These are phyloP conservation scores for Cutaneotrichosporon spelunceum DNA, from an alignment of 1,284 basidiomycete species.

Conservation along the genomic window DNA sequence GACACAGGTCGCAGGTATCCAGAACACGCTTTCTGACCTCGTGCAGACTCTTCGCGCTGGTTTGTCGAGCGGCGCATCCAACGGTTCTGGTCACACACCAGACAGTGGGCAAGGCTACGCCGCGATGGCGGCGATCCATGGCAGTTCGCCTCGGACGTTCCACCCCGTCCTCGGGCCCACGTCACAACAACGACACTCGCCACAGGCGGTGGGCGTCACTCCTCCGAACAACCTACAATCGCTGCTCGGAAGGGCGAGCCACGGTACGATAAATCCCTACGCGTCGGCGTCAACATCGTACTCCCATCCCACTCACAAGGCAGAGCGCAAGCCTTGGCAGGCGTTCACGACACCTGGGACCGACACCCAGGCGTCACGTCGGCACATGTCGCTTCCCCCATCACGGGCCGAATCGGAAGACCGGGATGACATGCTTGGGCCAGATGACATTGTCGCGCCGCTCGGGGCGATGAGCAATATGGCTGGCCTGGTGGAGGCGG, in stretches of 20 bases:
- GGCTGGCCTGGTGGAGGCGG: constrained; percentile 51
- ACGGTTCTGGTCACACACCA: constrained; percentile 30
- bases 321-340: constrained; percentile 13
- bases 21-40: constrained; percentile 72
- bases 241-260: constrained; percentile 1
- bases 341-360: constrained; percentile 8
- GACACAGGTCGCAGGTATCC: constrained; percentile 74
- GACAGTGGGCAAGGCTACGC: constrained; percentile 12
- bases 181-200: constrained; percentile 8
- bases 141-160: constrained; percentile 2
- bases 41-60: constrained; percentile 55
- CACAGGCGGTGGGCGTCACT: neutral
- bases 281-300: constrained; percentile 5
- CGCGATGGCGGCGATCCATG: neutral
- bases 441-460: constrained; percentile 48
- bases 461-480: constrained; percentile 49
- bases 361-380: neutral
- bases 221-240: constrained; percentile 13
- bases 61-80: constrained; percentile 28
- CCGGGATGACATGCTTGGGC: constrained; percentile 41
- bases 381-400: constrained; percentile 32
- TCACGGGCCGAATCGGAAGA: constrained; percentile 42
- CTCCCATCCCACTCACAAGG: neutral
- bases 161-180: constrained; percentile 14
- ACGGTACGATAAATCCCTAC: constrained; percentile 18